Evolutionary conservation across 1,284 basidiomycete genomes (phyloP).

Genomic region (Sparassis latifolia): DNA sequence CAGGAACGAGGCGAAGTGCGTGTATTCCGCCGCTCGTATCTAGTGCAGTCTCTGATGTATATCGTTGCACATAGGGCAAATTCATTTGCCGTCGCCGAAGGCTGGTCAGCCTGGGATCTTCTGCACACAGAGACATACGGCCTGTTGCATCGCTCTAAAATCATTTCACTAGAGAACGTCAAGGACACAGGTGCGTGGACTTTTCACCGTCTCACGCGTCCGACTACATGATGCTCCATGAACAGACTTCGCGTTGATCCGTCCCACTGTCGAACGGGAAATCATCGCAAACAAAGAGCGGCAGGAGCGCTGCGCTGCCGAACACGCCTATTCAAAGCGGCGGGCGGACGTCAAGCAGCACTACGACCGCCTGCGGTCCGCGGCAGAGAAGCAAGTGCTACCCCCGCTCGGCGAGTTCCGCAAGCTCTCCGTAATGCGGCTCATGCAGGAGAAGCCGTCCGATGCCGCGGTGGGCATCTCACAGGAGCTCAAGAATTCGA

Average conservation of each 20-base stretch:
- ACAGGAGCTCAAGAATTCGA: slow-evolving; percentile 4
- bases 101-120: slow-evolving; percentile 15
- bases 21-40: neutral
- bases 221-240: neutral
- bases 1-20: slow-evolving; percentile 10
- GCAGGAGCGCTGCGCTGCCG: slow-evolving; percentile 7
- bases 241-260: slow-evolving; percentile 14
- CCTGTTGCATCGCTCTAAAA: slow-evolving; percentile 12
- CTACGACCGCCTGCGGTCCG: slow-evolving; percentile 10
- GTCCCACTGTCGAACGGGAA: slow-evolving; percentile 8
- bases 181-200: slow-evolving; percentile 8
- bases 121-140: slow-evolving; percentile 13
- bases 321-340: slow-evolving; percentile 8
- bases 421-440: slow-evolving; percentile 33
- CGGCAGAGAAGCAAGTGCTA: slow-evolving; percentile 15
- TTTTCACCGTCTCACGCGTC: neutral
- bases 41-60: neutral
- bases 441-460: slow-evolving; percentile 25
- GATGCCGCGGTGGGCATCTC: neutral
- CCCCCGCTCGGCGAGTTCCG: slow-evolving; percentile 40
- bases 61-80: neutral
- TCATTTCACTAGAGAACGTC: slow-evolving; percentile 10
- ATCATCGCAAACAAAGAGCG: slow-evolving; percentile 9
- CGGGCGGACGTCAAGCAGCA: slow-evolving; percentile 13
- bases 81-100: neutral